Evolutionary conservation across 257 asterid species (phyloP), one percentile per base, ranked within the genome.

Genomic region (Solanum lycopersicoides): DNA sequence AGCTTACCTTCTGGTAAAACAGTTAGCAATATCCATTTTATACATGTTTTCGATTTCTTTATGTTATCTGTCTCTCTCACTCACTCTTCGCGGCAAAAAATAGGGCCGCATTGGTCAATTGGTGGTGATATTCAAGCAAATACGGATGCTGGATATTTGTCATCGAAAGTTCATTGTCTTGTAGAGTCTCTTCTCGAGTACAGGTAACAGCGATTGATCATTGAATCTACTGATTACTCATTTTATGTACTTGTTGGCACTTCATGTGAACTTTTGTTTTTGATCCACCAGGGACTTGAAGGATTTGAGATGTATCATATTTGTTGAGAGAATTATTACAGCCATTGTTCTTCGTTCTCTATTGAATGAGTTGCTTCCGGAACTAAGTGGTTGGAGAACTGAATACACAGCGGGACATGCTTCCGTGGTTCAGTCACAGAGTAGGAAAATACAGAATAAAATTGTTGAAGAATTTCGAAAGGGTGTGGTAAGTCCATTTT

Each of bases 301-400:
- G 88, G 94, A 94, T 74, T 88, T 96, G 92, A 94, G 98, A 86
- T 96, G 99, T 84, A 93, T 96, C 45, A 91, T 95, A 60, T 96
- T 95, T 89, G 98, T 95, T 16, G 92, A 96, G 88, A 93, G 98
- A 92, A 89, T 95, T 86, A 89, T 94, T 41, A 91, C 97, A 3
- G 98, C 99, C 5, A 88, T 94, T 72, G 98, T 90, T 85, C 93
- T 95, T 82, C 89, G 91, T 32, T 79, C 73, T 84, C 88, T 95
- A 80, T 82, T 96, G 90, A 94, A 92, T 83, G 98, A 95, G 88
- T 82, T 92, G 91, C 95, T 95, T 87, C 91, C 84, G 8, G 80
- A 82, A 23, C 9, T 86, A 41, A 86, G 76, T 82, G 97, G 98
- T 45, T 96, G 99, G 99, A 92, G 83, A 83, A 83, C n/a, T 18